Conservation (phyloP, 345 rosid genomes). For the Luvunga scandens region DNA sequence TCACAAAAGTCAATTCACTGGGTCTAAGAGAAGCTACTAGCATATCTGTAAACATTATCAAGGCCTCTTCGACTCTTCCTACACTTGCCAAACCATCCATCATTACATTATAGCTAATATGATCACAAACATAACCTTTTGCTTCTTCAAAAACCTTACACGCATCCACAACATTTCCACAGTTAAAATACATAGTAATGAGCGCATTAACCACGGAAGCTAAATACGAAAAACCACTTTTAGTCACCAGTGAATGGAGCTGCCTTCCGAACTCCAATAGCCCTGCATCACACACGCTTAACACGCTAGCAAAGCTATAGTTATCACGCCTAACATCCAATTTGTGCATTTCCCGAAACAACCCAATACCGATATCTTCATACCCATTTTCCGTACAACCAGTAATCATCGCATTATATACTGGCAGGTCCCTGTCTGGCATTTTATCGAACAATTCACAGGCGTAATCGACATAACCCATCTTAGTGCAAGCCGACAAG, state of each 20-base stretch:
- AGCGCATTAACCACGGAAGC: slow-evolving; percentile 61
- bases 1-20: slow-evolving; percentile 56
- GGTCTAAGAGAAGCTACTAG: slow-evolving; percentile 48
- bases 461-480: slow-evolving; percentile 48
- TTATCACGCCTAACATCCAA: slow-evolving; percentile 55
- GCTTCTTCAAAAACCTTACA: slow-evolving; percentile 48
- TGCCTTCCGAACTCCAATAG: slow-evolving; percentile 52
- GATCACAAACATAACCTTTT: slow-evolving; percentile 36
- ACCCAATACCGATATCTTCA: slow-evolving; percentile 39
- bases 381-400: slow-evolving; percentile 57
- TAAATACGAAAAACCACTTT: slow-evolving; percentile 44
- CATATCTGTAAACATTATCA: slow-evolving; percentile 43
- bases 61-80: slow-evolving; percentile 41
- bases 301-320: slow-evolving; percentile 62
- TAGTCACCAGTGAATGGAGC: slow-evolving; percentile 57
- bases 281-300: slow-evolving; percentile 49
- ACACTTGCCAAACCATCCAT: slow-evolving; percentile 54
- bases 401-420: slow-evolving; percentile 79
- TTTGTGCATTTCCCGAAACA: slow-evolving; percentile 57
- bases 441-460: slow-evolving; percentile 54
- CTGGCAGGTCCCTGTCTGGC: slow-evolving; percentile 40
- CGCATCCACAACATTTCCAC: slow-evolving; percentile 36
- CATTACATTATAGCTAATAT: slow-evolving; percentile 67
- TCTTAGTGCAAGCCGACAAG: slow-evolving; percentile 42
- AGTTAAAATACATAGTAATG: slow-evolving; percentile 63